A percentile compares a stretch with the other conserved stretches of the same genome.
Evolutionary conservation across 1,139 yeast genomes (phyloP).

Genomic region (Yamadazyma membranifaciens): DNA sequence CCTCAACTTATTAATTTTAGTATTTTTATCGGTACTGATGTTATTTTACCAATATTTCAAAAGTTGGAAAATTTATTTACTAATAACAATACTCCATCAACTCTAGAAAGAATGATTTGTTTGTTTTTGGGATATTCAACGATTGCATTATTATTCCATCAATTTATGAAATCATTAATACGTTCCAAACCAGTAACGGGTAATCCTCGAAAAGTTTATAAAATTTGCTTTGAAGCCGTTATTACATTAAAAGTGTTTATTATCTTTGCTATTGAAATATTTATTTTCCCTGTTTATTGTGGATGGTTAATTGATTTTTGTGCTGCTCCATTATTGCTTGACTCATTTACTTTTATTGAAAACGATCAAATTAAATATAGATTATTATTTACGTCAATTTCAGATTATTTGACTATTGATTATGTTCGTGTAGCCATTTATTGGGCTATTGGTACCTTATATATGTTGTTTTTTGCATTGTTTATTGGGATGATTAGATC

Average conservation of each 20-base stretch:
- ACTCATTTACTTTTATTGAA: conserved; percentile 14
- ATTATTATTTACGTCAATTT: conserved; percentile 26
- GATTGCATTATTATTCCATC: conserved; percentile 26
- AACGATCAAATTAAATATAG: conserved; percentile 9
- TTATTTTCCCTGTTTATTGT: conserved; percentile 82
- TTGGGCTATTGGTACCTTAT: conserved; percentile 79
- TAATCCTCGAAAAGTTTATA: conserved; percentile 47
- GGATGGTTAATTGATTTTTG: conserved; percentile 78
- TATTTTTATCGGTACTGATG: neutral
- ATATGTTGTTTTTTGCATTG: conserved; percentile 84
- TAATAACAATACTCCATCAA: neutral
- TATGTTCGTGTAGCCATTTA: conserved; percentile 33
- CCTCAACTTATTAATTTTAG: neutral
- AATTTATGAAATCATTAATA: conserved; percentile 34
- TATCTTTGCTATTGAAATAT: conserved; percentile 75
- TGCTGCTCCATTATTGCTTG: conserved; percentile 51
- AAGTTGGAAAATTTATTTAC: neutral
- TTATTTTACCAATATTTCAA: neutral
- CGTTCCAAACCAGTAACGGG: conserved; percentile 47
- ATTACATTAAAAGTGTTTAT: conserved; percentile 69
- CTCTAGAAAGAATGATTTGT: conserved; percentile 31
- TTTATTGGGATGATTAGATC: conserved; percentile 83
- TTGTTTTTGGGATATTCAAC: conserved; percentile 39
- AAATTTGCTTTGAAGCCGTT: conserved; percentile 50
- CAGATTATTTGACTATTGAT: conserved; percentile 20